These are phyloP conservation scores for Penicillium desertorum DNA, from an alignment of 495 filamentous ascomycete genomes.

Conservation along the genomic window DNA sequence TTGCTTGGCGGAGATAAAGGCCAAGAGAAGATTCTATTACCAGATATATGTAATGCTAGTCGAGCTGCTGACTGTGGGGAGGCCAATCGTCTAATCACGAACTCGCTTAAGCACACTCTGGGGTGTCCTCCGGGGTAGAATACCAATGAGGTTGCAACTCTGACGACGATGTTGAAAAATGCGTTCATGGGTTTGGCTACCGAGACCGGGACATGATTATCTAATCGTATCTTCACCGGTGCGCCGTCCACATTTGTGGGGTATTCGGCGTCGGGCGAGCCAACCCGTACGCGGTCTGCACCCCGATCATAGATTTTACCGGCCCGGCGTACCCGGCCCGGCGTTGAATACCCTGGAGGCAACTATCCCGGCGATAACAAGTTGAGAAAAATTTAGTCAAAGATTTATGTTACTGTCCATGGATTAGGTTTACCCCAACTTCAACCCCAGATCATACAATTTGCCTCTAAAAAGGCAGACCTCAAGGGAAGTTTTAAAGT, in stretches of 20 bases:
- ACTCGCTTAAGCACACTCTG: background rate
- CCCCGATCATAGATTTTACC: background rate
- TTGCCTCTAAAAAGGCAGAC: background rate
- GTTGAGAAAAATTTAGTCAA: background rate
- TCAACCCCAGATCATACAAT: background rate
- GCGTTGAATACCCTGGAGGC: background rate
- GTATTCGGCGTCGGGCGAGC: constrained; percentile 1
- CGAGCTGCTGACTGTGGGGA: background rate
- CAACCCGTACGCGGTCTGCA: background rate
- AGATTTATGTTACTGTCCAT: background rate
- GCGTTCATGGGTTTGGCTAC: background rate
- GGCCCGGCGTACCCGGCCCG: constrained; percentile 13
- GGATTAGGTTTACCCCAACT: constrained; percentile 1
- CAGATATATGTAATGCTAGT: background rate
- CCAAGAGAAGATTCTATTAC: constrained; percentile 5
- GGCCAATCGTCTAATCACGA: background rate
- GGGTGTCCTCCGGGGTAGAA: background rate
- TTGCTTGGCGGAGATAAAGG: constrained; percentile 26
- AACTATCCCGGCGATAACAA: background rate
- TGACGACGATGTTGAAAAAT: background rate
- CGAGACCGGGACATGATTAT: constrained; percentile 1
- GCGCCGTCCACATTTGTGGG: constrained; percentile 2
- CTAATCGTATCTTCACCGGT: constrained; percentile 9
- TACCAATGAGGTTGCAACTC: background rate
- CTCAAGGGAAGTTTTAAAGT: background rate